Base-by-base conservation (phyloP, 164 flowering plant species). In the Kingdonia uniflora region DNA sequence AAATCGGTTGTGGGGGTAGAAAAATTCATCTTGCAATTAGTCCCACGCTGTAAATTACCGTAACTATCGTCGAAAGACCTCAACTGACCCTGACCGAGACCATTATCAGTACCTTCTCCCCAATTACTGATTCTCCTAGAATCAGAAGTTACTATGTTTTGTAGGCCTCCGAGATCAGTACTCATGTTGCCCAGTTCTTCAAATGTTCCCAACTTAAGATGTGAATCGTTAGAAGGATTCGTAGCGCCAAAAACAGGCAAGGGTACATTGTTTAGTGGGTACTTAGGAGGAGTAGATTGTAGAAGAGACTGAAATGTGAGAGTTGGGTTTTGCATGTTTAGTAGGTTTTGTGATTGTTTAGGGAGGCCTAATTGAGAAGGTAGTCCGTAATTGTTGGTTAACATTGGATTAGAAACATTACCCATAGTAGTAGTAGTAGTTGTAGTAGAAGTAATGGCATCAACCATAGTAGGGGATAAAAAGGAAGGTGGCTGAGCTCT, bases 271-370 rank as follows among this genome's bases (percentile, higher is more conserved):
- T 66, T 12, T 26, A 42, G 54, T 49, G 56, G 49, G 26, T 53
- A 55, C 17, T 58, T 63, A 1, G 51, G 47, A 17, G 57, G 61
- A 39, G 51, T 40, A 6, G 54, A 42, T 22, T 67, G 66, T 19
- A 63, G 19, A 20, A 69, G 65, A 29, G 85, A 69, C 23, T 74
- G 80, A 45, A 78, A 72, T 33, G 76, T 49, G 39, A 72, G 58
- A 33, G 63, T 56, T 10, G 67, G 72, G 55, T 60, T 69, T 21
- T 73, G 73, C 70, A 72, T 63, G 71, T 52, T 64, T 6, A 73
- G 52, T 49, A 66, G 26, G 56, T 59, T 69, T 21, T 65, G 72
- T 47, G 61, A 21, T 54, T 51, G 49, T 45, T 64, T 53, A 1
- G 42, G 58, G 11, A 64, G 64, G 48, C 68, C 69, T 45, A 60